These are phyloP conservation scores for Beauveria scarabaeidicola DNA, from an alignment of 2,329 filamentous ascomycete genomes.

Conservation along the genomic window DNA sequence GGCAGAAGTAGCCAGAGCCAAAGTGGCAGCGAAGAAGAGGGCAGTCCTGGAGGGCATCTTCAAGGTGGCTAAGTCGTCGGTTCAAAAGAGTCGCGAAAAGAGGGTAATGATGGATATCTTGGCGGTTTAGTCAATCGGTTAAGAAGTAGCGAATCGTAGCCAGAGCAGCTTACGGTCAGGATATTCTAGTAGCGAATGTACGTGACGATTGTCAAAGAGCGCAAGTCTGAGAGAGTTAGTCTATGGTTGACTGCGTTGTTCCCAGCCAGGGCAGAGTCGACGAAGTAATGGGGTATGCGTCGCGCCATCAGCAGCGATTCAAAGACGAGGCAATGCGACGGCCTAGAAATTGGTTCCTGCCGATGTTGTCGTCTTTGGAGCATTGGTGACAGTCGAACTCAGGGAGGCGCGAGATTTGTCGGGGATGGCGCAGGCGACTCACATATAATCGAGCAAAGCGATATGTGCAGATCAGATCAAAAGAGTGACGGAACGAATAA, in stretches of 20 bases:
- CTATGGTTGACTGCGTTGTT: not conserved
- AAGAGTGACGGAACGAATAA: conserved; percentile 11
- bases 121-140: not conserved
- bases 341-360: too few relatives aligned
- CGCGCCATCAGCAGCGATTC: not conserved
- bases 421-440: not conserved
- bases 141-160: too few relatives aligned
- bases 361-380: not conserved
- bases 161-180: not conserved
- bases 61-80: not conserved
- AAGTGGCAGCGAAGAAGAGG: conserved; percentile 33
- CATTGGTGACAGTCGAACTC: not conserved
- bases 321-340: too few relatives aligned
- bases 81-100: not conserved
- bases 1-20: conserved; percentile 39
- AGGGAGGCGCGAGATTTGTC: not conserved
- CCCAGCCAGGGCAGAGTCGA: not conserved
- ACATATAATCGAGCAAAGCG: conserved; percentile 8
- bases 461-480: conserved; percentile 11
- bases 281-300: not conserved
- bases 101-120: not conserved
- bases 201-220: conserved; percentile 8
- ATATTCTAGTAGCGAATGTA: conserved; percentile 11
- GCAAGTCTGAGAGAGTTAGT: conserved; percentile 2
- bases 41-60: conserved; percentile 9